Base-by-base conservation (phyloP, 2,329 filamentous ascomycete genomes). In the Ophiognomonia clavigignenti-juglandacearum region DNA sequence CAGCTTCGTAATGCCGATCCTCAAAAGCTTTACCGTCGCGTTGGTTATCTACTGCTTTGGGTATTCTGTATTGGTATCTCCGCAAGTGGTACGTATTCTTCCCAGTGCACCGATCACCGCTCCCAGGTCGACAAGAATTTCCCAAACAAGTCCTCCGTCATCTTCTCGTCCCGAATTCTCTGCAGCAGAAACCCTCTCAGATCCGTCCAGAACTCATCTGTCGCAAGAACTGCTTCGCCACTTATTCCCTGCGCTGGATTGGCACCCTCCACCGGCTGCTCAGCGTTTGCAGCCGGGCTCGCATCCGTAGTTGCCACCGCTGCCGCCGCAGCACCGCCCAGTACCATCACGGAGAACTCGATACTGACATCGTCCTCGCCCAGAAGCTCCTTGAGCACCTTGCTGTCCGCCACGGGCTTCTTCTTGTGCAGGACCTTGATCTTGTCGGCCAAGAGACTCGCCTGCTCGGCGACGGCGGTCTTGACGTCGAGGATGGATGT, bases 351-450 rank as follows among this genome's bases (percentile, higher is more conserved):
- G 2, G 82, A 82, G 53, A 97, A 83, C 64, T 96, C 90, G 0
- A 92, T 72, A 1, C 57, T 65, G 56, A 56, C 73, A 23, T 68
- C 73, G 37, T 78, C 80, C 4, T 77, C 73, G 0, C 73, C 74
- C 2, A 91, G 56, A 1, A 95, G 62, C 48, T 96, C 91, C 47
- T 80, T 79, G 6, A 96, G 67, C 1, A 86, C 82, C 70, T 92
- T 93, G 55, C 75, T 80, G 59, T 95, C 89, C 0, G 77, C 63
- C 0, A 89, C 79, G 0, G 92, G 92, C 66, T 96, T 95, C 72
- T 93, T 95, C 65, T 87, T 87, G 61, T 85, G 79, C 52, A 98
- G 70, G 9, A 98, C 69, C 70, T 91, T 90, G 62, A 97, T 81
- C 73, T 95, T 96, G 32, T 85, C 80, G n/a, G 80, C 67, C 3